Evolutionary conservation across 164 flowering plant species (phyloP).

Genomic region (Aristolochia californica): DNA sequence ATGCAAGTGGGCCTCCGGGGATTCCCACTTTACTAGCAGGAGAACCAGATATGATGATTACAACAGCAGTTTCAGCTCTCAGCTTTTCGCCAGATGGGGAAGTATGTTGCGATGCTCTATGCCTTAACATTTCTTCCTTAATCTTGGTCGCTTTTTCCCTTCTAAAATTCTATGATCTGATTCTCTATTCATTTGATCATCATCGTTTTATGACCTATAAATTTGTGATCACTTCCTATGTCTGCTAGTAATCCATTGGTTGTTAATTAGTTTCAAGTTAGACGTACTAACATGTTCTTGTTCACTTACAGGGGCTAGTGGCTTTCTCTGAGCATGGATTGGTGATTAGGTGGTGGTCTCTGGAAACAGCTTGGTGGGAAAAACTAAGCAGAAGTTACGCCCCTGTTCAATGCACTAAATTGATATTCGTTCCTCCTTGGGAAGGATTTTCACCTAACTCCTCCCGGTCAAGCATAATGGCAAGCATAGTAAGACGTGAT

Average conservation of each 20-base stretch:
- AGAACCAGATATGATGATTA: constrained; percentile 33
- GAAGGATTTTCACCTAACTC: constrained; percentile 89
- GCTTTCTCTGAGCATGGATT: constrained; percentile 95
- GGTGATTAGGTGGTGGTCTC: constrained; percentile 99
- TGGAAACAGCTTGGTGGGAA: constrained; percentile 98
- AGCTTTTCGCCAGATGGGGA: constrained; percentile 97
- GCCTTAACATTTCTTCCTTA: not conserved
- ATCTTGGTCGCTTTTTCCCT: not conserved
- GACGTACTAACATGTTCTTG: not conserved
- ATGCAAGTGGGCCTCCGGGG: constrained; percentile 98
- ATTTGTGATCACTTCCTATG: too few species aligned
- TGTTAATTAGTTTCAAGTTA: too few species aligned
- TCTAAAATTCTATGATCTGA: not conserved
- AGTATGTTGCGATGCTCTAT: constrained; percentile 28
- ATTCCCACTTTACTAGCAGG: constrained; percentile 73
- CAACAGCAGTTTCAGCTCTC: constrained; percentile 71
- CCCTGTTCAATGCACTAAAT: constrained; percentile 88
- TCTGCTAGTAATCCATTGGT: too few species aligned
- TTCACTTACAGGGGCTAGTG: constrained; percentile 63
- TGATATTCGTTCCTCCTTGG: constrained; percentile 95
- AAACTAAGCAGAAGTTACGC: constrained; percentile 66
- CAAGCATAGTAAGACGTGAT: constrained; percentile 41
- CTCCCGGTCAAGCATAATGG: constrained; percentile 78
- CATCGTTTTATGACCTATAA: not conserved
- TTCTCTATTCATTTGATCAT: not conserved